Conservation (phyloP, 257 asterid species). For the Nicotiana obtusifolia region DNA sequence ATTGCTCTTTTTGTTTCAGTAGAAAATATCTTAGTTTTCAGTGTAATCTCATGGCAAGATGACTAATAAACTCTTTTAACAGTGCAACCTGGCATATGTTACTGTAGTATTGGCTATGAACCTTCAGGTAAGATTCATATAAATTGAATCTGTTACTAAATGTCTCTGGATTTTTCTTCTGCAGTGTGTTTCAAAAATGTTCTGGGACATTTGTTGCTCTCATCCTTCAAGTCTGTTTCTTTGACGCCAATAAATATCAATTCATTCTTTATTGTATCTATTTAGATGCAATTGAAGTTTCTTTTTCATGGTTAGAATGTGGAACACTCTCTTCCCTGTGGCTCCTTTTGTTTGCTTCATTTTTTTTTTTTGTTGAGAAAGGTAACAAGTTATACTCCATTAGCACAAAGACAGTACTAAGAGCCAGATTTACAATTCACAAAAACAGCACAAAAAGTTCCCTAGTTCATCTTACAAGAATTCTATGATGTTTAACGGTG, state of each 20-base stretch:
- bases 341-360: background rate
- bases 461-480: no score
- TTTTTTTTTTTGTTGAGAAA: no score
- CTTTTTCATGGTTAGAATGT: background rate
- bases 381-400: no score
- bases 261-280: background rate
- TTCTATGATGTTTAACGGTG: no score
- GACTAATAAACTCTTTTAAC: slow-evolving; percentile 30
- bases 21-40: background rate
- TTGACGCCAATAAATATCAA: background rate
- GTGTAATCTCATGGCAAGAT: background rate
- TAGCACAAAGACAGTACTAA: no score
- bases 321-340: background rate
- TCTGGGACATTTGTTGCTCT: background rate
- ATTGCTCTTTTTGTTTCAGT: background rate
- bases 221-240: background rate
- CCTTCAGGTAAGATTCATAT: slow-evolving; percentile 56
- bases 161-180: background rate
- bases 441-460: no score
- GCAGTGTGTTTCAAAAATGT: background rate
- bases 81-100: slow-evolving; percentile 94
- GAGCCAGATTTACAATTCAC: no score
- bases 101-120: slow-evolving; percentile 59
- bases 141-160: background rate
- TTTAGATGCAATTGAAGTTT: background rate